Conservation (phyloP, 345 rosid genomes). For the Melaleuca alternifolia region DNA sequence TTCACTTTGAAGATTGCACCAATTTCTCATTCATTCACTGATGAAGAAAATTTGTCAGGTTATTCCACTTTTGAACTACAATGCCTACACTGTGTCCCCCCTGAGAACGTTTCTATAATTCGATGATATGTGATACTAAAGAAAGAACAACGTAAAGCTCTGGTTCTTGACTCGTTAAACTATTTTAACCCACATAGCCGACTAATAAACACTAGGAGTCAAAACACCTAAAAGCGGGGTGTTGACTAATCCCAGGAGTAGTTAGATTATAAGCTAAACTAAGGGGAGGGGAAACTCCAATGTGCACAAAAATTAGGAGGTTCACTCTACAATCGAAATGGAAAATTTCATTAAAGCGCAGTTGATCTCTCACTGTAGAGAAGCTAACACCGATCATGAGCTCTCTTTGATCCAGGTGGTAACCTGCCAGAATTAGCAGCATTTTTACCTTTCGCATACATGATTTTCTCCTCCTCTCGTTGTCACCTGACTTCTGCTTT, state of each 20-base stretch:
- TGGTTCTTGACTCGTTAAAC: neutral
- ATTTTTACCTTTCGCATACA: conserved; percentile 32
- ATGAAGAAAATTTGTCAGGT: neutral
- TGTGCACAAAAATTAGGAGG: neutral
- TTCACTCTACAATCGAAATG: neutral
- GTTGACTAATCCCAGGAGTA: neutral
- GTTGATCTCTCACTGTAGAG: neutral
- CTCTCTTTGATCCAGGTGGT: conserved; percentile 32
- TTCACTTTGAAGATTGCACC: neutral
- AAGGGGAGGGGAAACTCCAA: neutral
- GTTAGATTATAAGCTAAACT: neutral
- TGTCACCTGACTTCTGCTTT: conserved; percentile 37
- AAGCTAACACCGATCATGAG: conserved; percentile 23
- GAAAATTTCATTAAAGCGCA: neutral
- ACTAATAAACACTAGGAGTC: neutral
- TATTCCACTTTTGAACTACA: neutral
- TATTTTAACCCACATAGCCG: neutral
- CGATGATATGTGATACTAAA: neutral
- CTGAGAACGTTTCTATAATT: neutral
- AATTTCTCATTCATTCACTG: neutral
- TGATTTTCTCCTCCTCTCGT: conserved; percentile 33
- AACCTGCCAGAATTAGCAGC: conserved; percentile 19
- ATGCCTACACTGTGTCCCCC: neutral
- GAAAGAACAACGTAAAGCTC: neutral
- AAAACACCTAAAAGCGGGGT: neutral